phyloP scores from a whole-genome alignment of 2,329 filamentous ascomycete genomes.

The Fusarium sp. region DNA sequence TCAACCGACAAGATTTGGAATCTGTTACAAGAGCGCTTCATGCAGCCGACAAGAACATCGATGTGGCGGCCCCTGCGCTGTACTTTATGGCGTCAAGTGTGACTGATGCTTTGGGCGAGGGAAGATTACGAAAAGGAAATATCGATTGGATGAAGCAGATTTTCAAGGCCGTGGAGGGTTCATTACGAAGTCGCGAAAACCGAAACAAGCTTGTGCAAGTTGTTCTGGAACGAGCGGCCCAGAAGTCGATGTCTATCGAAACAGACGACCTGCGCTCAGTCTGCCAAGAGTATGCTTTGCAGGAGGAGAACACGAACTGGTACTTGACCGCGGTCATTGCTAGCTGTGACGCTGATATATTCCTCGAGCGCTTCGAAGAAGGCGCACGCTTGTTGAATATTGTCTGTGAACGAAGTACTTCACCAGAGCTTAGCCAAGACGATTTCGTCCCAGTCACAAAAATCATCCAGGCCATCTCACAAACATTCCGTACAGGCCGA shows the following conservation, averaged over 20 bases:
- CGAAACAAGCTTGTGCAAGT: conserved; percentile 49
- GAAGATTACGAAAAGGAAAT: conserved; percentile 53
- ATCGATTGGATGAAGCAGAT: conserved; percentile 57
- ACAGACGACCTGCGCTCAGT: conserved; percentile 58
- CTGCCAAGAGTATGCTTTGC: conserved; percentile 60
- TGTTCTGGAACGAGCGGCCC: conserved; percentile 51
- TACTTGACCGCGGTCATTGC: conserved; percentile 57
- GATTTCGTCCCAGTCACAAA: conserved; percentile 48
- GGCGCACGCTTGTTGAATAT: conserved; percentile 57
- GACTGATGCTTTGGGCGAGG: conserved; percentile 43
- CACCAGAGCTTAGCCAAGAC: conserved; percentile 29
- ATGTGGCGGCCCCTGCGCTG: conserved; percentile 59
- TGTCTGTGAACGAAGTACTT: conserved; percentile 55
- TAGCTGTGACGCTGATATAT: conserved; percentile 63
- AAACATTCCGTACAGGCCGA: conserved; percentile 60
- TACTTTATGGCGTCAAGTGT: conserved; percentile 59
- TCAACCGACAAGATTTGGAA: conserved; percentile 59
- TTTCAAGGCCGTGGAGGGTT: conserved; percentile 52
- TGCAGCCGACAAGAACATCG: conserved; percentile 53
- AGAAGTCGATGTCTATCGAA: conserved; percentile 54
- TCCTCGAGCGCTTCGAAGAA: conserved; percentile 56
- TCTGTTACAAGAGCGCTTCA: conserved; percentile 59
- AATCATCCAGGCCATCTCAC: conserved; percentile 59
- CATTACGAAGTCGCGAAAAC: conserved; percentile 45
- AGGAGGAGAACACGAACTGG: conserved; percentile 57